phyloP scores from a whole-genome alignment of 345 rosid genomes.

The Chamaenerion angustifolium region DNA sequence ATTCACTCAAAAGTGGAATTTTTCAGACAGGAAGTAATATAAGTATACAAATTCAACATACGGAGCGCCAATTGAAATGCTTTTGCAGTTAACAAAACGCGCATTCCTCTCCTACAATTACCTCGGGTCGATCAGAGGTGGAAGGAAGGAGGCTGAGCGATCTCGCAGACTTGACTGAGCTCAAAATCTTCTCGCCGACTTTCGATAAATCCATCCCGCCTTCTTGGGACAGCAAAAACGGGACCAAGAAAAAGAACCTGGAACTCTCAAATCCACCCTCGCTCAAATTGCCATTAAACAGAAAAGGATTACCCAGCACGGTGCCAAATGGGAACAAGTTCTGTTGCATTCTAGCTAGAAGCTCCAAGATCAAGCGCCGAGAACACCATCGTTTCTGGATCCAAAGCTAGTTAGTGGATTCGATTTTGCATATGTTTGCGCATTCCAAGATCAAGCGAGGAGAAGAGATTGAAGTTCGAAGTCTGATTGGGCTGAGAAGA shows the following conservation, averaged over 20 bases:
- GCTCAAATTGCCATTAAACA: constrained; percentile 52
- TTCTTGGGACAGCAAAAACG: constrained; percentile 65
- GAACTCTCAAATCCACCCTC: constrained; percentile 70
- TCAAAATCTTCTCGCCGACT: constrained; percentile 79
- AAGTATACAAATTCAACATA: too few relatives aligned
- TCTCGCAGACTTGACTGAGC: constrained; percentile 89
- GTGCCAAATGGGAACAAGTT: constrained; percentile 54
- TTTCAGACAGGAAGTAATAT: too few relatives aligned
- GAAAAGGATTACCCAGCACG: constrained; percentile 47
- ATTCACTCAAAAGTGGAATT: too few relatives aligned
- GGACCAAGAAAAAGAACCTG: constrained; percentile 72
- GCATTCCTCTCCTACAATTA: constrained; percentile 6
- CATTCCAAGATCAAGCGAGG: too few relatives aligned
- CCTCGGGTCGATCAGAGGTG: constrained; percentile 83
- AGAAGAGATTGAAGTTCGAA: too few relatives aligned
- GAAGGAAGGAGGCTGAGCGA: constrained; percentile 80
- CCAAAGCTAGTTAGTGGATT: too few relatives aligned
- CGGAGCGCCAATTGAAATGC: too few relatives aligned
- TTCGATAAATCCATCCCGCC: constrained; percentile 87
- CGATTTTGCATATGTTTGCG: too few relatives aligned
- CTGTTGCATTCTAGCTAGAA: constrained; percentile 61
- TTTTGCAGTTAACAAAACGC: too few relatives aligned
- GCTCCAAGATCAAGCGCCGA: constrained; percentile 13
- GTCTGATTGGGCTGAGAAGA: too few relatives aligned
- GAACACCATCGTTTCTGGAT: too few relatives aligned